These are phyloP conservation scores for Tetragonia tetragonoides DNA, from an alignment of 148 eudicot species.

Conservation along the genomic window DNA sequence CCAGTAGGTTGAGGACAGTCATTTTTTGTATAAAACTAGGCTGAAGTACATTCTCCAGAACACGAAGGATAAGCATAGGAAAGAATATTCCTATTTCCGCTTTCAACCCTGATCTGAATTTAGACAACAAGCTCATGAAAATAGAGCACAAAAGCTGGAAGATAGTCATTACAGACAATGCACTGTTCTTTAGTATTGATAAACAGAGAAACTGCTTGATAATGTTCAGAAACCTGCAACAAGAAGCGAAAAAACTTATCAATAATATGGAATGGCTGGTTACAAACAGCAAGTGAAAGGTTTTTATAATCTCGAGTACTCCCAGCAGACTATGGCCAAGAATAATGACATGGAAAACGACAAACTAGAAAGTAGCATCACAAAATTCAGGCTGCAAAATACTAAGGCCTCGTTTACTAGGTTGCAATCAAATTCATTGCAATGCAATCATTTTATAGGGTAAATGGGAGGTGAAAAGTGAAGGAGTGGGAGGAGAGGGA, in stretches of 20 bases:
- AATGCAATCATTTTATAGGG: too few species aligned
- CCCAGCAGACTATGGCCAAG: background rate
- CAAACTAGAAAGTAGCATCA: background rate
- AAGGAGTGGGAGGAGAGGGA: too few species aligned
- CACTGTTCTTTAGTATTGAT: constrained; percentile 93
- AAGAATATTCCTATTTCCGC: constrained; percentile 92
- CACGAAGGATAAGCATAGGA: constrained; percentile 94
- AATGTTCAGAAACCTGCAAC: constrained; percentile 80
- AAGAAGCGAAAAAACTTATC: constrained; percentile 6
- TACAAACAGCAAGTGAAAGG: background rate
- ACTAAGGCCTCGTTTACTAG: too few species aligned
- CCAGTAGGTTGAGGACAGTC: constrained; percentile 89
- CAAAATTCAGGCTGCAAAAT: background rate
- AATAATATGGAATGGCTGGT: constrained; percentile 4
- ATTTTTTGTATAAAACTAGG: constrained; percentile 98
- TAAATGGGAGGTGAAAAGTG: too few species aligned
- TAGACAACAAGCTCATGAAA: constrained; percentile 67
- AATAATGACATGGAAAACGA: background rate
- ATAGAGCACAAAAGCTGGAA: constrained; percentile 94
- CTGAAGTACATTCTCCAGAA: constrained; percentile 90
- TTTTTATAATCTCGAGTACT: background rate
- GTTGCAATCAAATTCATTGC: too few species aligned
- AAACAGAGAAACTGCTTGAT: constrained; percentile 90
- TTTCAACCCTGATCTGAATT: constrained; percentile 86
- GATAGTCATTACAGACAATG: constrained; percentile 88